Base-by-base conservation (phyloP, 1,284 basidiomycete species). In the Irpex lacteus region DNA sequence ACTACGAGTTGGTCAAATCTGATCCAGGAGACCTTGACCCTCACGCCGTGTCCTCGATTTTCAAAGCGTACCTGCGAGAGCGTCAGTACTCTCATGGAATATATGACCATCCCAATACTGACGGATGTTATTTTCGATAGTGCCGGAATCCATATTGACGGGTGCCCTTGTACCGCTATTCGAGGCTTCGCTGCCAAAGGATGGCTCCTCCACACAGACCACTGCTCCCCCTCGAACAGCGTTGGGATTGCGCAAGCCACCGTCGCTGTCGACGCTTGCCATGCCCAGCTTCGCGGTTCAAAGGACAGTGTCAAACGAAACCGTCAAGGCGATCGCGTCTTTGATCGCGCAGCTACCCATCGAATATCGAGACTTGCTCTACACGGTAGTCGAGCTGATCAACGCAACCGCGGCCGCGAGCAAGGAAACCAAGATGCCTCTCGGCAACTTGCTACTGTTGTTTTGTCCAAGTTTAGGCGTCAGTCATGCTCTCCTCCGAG, bases 1-100 rank as follows among this genome's bases (percentile, higher is more conserved):
- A 97, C 77, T 92, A 89, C 70, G 89, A 95, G 72, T 84, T 97
- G 77, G 77, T 81, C 34, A 83, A 86, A 67, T 90, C 87, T 69
- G 84, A 85, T 56, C 92, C 93, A 26, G 86, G 90, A 15, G 94
- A 96, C 70, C 78, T 97, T 37, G 95, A 97, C 73, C 95, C 95
- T 44, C 94, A 97, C 72, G 92, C 95, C 1, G 95, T 98, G 13
- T 89, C 96, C 38, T 94, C 93, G 47, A 80, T 92, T 53, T 92
- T 93, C 76, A 93, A 92, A 74, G 89, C 90, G 2, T 94, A 85
- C 72, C 78, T 93, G 58, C 90, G 91, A 60, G 91, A 92, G 82
- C 76, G 91, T 92, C 75, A 77, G 88, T 79, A 47, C n/a, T 36
- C 53, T 55, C 67, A 63, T 63, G 47, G 56, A 57, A 65, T 32